These are phyloP conservation scores for Neonectria neomacrospora DNA, from an alignment of 2,329 filamentous ascomycete species.

Conservation along the genomic window DNA sequence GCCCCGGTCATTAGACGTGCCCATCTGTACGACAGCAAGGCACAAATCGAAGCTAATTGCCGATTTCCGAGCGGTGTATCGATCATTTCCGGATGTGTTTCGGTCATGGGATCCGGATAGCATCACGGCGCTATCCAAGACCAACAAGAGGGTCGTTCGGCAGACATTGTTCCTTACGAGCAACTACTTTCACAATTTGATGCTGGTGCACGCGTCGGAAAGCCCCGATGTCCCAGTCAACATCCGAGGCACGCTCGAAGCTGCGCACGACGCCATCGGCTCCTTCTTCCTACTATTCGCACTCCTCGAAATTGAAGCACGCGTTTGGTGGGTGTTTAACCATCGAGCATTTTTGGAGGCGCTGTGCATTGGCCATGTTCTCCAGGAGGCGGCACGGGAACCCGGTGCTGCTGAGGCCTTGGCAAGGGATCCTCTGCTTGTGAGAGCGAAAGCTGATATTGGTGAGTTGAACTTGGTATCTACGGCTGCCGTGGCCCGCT, in stretches of 20 bases:
- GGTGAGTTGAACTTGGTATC: slow-evolving; percentile 55
- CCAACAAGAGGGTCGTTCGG: slow-evolving; percentile 73
- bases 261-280: slow-evolving; percentile 78
- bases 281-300: slow-evolving; percentile 79
- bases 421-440: slow-evolving; percentile 66
- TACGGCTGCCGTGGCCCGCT: slow-evolving; percentile 2
- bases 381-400: slow-evolving; percentile 63
- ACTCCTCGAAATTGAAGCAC: slow-evolving; percentile 75
- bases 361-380: slow-evolving; percentile 71
- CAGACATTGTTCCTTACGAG: slow-evolving; percentile 84
- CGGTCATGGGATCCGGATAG: slow-evolving; percentile 73
- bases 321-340: slow-evolving; percentile 88
- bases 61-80: slow-evolving; percentile 76
- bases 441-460: slow-evolving; percentile 70
- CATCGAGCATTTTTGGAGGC: slow-evolving; percentile 84
- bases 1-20: slow-evolving; percentile 77
- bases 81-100: slow-evolving; percentile 77
- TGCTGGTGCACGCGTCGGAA: slow-evolving; percentile 80
- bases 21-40: slow-evolving; percentile 74
- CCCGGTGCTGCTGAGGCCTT: slow-evolving; percentile 58
- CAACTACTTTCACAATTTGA: slow-evolving; percentile 85
- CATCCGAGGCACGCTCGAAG: slow-evolving; percentile 76
- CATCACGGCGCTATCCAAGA: slow-evolving; percentile 66
- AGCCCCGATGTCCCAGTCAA: slow-evolving; percentile 73
- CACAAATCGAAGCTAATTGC: slow-evolving; percentile 77